Percentiles rank a stretch among this genome's conserved stretches.
Evolutionary conservation across 306 rosid genomes (phyloP).

Genomic region (Arachis hypogaea): DNA sequence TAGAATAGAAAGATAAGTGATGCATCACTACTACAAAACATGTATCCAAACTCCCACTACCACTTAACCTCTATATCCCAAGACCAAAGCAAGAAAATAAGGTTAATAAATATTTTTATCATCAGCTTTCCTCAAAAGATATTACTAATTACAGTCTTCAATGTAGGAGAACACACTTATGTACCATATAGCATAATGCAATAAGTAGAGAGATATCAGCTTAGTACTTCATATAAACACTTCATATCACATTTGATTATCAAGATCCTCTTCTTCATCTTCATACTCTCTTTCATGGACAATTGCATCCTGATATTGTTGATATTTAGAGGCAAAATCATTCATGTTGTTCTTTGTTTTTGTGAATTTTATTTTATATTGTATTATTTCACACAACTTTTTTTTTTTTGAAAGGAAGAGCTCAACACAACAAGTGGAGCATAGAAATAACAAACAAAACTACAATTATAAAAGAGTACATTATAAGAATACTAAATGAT

Average conservation of each 20-base stretch:
- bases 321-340: constrained; percentile 61
- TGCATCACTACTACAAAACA: constrained; percentile 33
- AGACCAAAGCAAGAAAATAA: constrained; percentile 16
- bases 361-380: constrained; percentile 54
- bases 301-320: constrained; percentile 68
- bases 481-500: too few relatives aligned
- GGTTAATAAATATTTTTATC: constrained; percentile 1
- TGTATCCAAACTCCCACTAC: constrained; percentile 40
- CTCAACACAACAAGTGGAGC: too few relatives aligned
- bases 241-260: not conserved
- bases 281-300: constrained; percentile 57
- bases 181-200: constrained; percentile 45
- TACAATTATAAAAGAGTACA: too few relatives aligned
- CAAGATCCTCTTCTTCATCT: constrained; percentile 51
- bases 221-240: constrained; percentile 17
- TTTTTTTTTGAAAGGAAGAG: too few relatives aligned
- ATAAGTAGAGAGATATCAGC: constrained; percentile 20
- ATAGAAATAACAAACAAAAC: too few relatives aligned
- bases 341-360: constrained; percentile 69
- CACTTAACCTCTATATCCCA: constrained; percentile 22
- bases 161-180: constrained; percentile 37
- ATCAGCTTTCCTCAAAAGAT: constrained; percentile 38
- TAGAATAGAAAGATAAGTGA: constrained; percentile 42
- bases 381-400: too few relatives aligned
- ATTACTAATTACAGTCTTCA: constrained; percentile 43